Percentiles rank a stretch among this genome's conserved stretches.
Evolutionary conservation across 1,284 basidiomycete genomes (phyloP).

Genomic region (Leccinum angustisporum): DNA sequence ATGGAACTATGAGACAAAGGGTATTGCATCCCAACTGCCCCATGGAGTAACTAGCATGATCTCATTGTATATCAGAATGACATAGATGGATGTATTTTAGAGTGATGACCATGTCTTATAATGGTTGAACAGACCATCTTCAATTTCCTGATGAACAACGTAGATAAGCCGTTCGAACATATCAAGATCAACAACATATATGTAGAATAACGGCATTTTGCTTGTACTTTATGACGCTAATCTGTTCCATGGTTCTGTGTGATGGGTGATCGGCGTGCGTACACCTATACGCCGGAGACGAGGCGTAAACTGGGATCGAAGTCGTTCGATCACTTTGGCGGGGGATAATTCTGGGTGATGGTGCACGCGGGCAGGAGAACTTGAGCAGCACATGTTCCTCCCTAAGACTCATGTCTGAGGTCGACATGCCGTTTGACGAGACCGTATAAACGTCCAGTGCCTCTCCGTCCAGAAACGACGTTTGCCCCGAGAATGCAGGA

Average conservation of each 20-base stretch:
- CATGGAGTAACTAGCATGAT: neutral
- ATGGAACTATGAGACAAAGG: neutral
- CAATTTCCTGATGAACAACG: constrained; percentile 50
- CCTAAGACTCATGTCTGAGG: neutral
- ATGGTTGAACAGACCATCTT: neutral
- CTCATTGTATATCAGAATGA: neutral
- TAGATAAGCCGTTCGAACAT: constrained; percentile 87
- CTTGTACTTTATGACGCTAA: constrained; percentile 37
- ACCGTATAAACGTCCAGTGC: constrained; percentile 51
- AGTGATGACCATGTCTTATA: neutral
- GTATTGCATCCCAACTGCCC: neutral
- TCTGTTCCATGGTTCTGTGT: constrained; percentile 36
- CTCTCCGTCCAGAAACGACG: constrained; percentile 42
- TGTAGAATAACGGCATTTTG: constrained; percentile 47
- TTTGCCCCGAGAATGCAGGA: constrained; percentile 37
- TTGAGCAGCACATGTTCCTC: constrained; percentile 36
- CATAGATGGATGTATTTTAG: neutral
- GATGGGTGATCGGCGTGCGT: constrained; percentile 28
- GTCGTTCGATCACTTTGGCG: constrained; percentile 19
- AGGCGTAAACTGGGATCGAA: constrained; percentile 23
- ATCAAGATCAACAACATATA: constrained; percentile 85
- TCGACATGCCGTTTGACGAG: constrained; percentile 14
- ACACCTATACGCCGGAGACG: constrained; percentile 18
- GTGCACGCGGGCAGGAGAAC: constrained; percentile 42
- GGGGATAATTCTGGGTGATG: constrained; percentile 21